Percentiles rank a stretch among this genome's conserved stretches.
phyloP scores from a whole-genome alignment of 177 flowering plant genomes.

The Vitis hybrid region DNA sequence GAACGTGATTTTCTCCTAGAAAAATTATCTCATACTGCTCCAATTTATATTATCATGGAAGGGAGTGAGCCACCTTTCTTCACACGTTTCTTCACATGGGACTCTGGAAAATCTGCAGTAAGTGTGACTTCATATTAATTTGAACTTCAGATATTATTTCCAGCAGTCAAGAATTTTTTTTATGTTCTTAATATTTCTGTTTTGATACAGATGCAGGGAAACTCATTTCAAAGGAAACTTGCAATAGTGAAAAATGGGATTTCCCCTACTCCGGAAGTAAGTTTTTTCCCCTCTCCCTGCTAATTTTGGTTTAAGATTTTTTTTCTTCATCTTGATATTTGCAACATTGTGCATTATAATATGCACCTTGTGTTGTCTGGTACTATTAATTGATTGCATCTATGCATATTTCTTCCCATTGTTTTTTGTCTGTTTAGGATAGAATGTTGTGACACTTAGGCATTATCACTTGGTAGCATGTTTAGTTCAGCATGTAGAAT shows the following conservation, averaged over 20 bases:
- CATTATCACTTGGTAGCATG: not conserved
- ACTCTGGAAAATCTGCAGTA: conserved; percentile 82
- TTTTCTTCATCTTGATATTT: too few species aligned
- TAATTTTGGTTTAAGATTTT: not conserved
- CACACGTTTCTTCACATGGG: conserved; percentile 95
- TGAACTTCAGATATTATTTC: too few species aligned
- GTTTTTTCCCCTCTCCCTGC: conserved; percentile 12
- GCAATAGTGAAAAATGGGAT: conserved; percentile 71
- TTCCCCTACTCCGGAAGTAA: conserved; percentile 66
- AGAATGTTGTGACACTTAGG: not conserved
- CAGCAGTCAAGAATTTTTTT: not conserved
- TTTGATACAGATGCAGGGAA: conserved; percentile 86
- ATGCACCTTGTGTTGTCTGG: not conserved
- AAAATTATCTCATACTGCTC: conserved; percentile 66
- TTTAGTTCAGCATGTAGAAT: not conserved
- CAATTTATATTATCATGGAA: conserved; percentile 73
- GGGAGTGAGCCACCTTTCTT: conserved; percentile 93
- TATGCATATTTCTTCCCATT: not conserved
- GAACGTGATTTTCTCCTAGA: conserved; percentile 82
- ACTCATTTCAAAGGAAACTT: conserved; percentile 90
- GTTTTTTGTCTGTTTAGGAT: not conserved
- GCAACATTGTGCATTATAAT: not conserved
- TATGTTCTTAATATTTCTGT: conserved; percentile 9
- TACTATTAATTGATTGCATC: not conserved
- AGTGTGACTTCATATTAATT: conserved; percentile 31